Percentiles rank a stretch among this genome's conserved stretches.
phyloP scores from a whole-genome alignment of 108 stramenopile genomes.

The Discostella stelligeroides region DNA sequence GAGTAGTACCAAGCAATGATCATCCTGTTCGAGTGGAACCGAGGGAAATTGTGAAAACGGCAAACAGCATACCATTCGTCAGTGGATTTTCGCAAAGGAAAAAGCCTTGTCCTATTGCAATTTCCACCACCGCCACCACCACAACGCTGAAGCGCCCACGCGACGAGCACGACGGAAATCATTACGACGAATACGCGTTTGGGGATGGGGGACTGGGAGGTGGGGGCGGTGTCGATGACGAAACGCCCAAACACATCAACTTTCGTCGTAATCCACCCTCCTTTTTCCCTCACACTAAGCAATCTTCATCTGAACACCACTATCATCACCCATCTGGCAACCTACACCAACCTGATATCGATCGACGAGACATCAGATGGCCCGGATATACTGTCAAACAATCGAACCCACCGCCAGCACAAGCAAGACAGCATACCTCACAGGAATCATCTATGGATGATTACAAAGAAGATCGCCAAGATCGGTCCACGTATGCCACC shows the following conservation, averaged over 20 bases:
- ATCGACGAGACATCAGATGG: too few species aligned
- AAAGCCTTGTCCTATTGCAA: too few species aligned
- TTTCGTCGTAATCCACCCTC: constrained; percentile 3
- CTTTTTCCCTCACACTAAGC: background rate
- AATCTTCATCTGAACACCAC: background rate
- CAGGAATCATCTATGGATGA: background rate
- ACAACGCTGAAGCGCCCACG: constrained; percentile 4
- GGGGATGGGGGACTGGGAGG: background rate
- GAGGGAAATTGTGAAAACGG: too few species aligned
- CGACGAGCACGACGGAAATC: background rate
- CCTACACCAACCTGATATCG: too few species aligned
- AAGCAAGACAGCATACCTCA: background rate
- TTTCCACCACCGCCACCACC: background rate
- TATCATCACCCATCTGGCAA: background rate
- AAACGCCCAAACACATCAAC: constrained; percentile 26
- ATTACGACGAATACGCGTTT: background rate
- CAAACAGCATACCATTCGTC: too few species aligned
- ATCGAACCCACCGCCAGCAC: too few species aligned
- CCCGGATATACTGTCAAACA: too few species aligned
- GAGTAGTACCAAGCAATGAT: too few species aligned
- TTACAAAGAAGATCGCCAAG: background rate
- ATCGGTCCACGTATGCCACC: background rate
- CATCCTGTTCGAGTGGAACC: too few species aligned
- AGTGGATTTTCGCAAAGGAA: too few species aligned
- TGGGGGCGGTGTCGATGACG: constrained; percentile 14